A percentile compares a stretch with the other conserved stretches of the same genome.
Conservation (phyloP, 495 filamentous ascomycete species). For the Usnea hakonensis region DNA sequence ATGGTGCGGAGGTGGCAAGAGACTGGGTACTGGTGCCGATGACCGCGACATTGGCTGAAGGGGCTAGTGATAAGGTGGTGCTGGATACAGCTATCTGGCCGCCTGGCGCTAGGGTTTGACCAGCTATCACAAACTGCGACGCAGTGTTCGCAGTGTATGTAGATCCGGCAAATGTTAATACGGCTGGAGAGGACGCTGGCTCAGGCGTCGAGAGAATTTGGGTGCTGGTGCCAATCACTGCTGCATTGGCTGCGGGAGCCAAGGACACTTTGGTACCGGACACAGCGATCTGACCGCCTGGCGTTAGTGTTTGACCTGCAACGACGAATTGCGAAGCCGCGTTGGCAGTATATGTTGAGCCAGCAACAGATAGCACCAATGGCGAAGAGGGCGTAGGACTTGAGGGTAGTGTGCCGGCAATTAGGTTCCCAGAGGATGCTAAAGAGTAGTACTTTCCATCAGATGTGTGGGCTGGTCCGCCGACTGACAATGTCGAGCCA, state of each 20-base stretch:
- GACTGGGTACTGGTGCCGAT: background rate
- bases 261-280: constrained; percentile 6
- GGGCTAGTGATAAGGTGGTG: background rate
- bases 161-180: constrained; percentile 1
- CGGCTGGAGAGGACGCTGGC: background rate
- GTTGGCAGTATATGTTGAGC: constrained; percentile 8
- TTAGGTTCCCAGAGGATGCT: constrained; percentile 4
- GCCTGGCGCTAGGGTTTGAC: constrained; percentile 7
- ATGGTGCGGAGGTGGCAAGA: background rate
- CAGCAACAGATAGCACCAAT: constrained; percentile 5
- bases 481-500: constrained; percentile 8
- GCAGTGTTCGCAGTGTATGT: constrained; percentile 3
- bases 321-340: constrained; percentile 2
- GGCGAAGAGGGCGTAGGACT: background rate
- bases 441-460: constrained; percentile 16
- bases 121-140: background rate
- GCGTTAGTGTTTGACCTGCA: constrained; percentile 9
- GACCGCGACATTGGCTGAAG: background rate
- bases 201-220: background rate
- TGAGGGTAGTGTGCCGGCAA: constrained; percentile 11
- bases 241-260: background rate
- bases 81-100: constrained; percentile 4
- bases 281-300: constrained; percentile 5
- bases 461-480: constrained; percentile 7
- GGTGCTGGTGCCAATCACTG: background rate